A percentile compares a stretch with the other conserved stretches of the same genome.
These are phyloP conservation scores for Hypoxylon sp. DNA, from an alignment of 2,329 filamentous ascomycete genomes.

Conservation along the genomic window DNA sequence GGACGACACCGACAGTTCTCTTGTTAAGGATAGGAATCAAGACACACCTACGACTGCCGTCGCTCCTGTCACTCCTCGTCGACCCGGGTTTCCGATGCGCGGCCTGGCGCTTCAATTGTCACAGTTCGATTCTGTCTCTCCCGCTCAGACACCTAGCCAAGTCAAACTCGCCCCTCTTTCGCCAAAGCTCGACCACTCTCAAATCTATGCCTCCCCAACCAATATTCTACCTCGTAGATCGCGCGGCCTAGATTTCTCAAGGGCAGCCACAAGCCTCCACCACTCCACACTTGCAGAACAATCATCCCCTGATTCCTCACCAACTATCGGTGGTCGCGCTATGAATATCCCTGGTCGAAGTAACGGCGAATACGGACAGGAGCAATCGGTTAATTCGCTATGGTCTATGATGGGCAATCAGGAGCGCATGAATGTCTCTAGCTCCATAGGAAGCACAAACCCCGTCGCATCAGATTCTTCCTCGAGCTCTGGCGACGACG, in stretches of 20 bases:
- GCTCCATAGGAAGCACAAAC: slow-evolving; percentile 84
- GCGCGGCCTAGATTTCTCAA: slow-evolving; percentile 90
- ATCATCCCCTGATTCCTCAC: slow-evolving; percentile 90
- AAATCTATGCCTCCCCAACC: slow-evolving; percentile 87
- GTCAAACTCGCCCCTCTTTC: slow-evolving; percentile 78
- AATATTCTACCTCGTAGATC: slow-evolving; percentile 91
- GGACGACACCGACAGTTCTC: slow-evolving; percentile 77
- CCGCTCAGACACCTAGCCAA: slow-evolving; percentile 54
- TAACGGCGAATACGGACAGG: slow-evolving; percentile 63
- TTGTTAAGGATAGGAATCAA: slow-evolving; percentile 56
- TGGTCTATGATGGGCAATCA: slow-evolving; percentile 79
- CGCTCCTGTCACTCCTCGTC: slow-evolving; percentile 78
- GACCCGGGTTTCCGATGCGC: slow-evolving; percentile 72
- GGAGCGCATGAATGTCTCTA: slow-evolving; percentile 80
- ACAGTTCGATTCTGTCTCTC: slow-evolving; percentile 60
- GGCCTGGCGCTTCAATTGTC: slow-evolving; percentile 80
- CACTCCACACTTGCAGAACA: slow-evolving; percentile 93
- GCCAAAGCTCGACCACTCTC: slow-evolving; percentile 85
- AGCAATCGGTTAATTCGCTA: slow-evolving; percentile 77
- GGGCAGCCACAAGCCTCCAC: slow-evolving; percentile 93
- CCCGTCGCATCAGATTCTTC: slow-evolving; percentile 82
- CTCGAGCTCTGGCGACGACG: slow-evolving; percentile 78
- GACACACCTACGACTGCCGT: slow-evolving; percentile 19
- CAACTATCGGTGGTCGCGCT: slow-evolving; percentile 78
- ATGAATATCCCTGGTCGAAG: slow-evolving; percentile 72